phyloP scores from a whole-genome alignment of 78 protist species.

The Protostelium mycophagum region DNA sequence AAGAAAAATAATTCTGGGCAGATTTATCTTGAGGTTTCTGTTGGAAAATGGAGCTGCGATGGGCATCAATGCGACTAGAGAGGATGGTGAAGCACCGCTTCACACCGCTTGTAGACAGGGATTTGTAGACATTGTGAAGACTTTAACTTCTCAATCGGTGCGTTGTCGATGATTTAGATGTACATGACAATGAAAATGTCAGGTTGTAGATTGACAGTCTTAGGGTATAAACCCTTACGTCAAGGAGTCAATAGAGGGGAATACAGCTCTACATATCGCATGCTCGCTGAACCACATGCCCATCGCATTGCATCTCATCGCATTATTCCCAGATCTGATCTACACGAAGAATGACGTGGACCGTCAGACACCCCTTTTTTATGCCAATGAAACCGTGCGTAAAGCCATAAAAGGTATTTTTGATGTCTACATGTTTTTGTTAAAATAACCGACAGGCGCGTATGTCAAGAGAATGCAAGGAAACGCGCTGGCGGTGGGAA shows the following conservation, averaged over 20 bases:
- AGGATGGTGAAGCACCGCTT: neutral
- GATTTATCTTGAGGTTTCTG: neutral
- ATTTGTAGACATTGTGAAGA: neutral
- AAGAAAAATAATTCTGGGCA: neutral
- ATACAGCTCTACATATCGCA: neutral
- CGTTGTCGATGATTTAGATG: neutral
- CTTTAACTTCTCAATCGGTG: neutral
- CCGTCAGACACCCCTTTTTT: neutral
- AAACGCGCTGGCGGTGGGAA: neutral
- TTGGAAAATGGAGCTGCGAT: neutral
- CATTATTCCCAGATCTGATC: neutral
- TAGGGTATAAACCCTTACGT: neutral
- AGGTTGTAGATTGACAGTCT: neutral
- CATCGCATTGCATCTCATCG: neutral
- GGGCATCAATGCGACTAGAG: neutral
- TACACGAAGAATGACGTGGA: neutral
- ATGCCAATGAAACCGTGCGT: neutral
- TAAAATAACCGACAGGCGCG: neutral
- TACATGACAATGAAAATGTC: neutral
- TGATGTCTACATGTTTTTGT: neutral
- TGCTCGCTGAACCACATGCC: neutral
- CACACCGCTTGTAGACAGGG: neutral
- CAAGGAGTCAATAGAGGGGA: neutral
- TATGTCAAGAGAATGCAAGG: neutral
- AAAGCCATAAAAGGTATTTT: neutral